phyloP scores from a whole-genome alignment of 2,329 filamentous ascomycete genomes.

The Colletotrichum noveboracense region DNA sequence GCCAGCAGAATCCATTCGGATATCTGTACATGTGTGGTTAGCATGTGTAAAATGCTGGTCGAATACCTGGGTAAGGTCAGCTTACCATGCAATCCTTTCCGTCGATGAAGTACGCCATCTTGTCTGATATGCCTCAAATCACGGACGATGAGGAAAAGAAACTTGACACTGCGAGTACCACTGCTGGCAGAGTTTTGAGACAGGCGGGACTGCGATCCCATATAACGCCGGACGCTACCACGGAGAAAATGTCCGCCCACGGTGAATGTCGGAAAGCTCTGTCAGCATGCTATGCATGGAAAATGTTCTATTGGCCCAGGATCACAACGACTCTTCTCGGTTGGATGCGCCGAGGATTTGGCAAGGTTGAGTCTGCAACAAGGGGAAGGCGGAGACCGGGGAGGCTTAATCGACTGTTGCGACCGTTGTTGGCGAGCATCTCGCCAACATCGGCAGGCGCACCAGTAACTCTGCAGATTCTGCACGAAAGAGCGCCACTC shows the following conservation, averaged over 20 bases:
- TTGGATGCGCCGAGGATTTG: background rate
- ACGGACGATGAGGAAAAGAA: background rate
- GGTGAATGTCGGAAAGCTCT: background rate
- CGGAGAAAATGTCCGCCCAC: background rate
- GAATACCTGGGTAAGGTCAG: background rate
- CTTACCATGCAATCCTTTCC: slow-evolving; percentile 29
- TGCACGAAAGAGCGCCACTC: background rate
- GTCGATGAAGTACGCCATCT: slow-evolving; percentile 26
- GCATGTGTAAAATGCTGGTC: background rate
- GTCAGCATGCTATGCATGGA: background rate
- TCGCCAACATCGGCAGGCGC: background rate
- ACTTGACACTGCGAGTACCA: background rate
- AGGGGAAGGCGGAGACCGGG: background rate
- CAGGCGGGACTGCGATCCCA: background rate
- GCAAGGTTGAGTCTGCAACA: background rate
- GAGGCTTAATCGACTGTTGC: background rate
- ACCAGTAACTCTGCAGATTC: background rate
- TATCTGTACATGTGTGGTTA: slow-evolving; percentile 24
- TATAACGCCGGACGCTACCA: background rate
- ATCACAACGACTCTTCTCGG: background rate
- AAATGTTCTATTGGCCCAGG: background rate
- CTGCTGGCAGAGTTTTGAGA: background rate
- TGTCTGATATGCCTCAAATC: background rate
- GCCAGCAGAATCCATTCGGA: slow-evolving; percentile 38
- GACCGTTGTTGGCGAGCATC: background rate